Conservation (phyloP, 345 rosid species). For the Populus ilicifolia region DNA sequence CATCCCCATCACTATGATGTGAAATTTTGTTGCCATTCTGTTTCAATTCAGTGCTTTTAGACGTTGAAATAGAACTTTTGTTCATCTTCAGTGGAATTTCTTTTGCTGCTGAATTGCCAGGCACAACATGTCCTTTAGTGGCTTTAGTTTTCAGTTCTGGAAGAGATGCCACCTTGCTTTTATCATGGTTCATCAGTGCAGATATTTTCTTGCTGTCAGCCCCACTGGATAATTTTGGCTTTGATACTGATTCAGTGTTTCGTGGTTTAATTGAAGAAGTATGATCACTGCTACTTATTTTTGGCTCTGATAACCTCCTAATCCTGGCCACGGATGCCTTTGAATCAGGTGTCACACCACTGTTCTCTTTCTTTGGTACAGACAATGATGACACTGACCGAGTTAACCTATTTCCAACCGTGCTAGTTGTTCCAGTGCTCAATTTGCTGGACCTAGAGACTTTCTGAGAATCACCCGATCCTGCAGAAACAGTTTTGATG, state of each 20-base stretch:
- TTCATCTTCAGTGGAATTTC: conserved; percentile 28
- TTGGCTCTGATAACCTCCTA: conserved; percentile 85
- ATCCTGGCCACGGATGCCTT: conserved; percentile 60
- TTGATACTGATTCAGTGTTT: conserved; percentile 37
- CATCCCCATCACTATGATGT: conserved; percentile 47
- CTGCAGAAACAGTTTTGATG: conserved; percentile 42
- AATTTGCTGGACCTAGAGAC: conserved; percentile 49
- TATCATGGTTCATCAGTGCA: conserved; percentile 77
- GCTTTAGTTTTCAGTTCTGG: conserved; percentile 67
- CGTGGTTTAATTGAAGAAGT: conserved; percentile 48
- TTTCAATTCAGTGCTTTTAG: conserved; percentile 31
- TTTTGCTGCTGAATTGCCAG: conserved; percentile 33
- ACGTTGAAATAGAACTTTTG: conserved; percentile 27
- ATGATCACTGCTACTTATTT: conserved; percentile 36
- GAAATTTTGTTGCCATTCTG: conserved; percentile 32
- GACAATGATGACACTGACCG: conserved; percentile 62
- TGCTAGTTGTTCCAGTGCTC: conserved; percentile 40
- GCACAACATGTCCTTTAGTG: conserved; percentile 34
- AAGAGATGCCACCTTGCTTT: conserved; percentile 68
- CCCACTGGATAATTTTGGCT: conserved; percentile 40
- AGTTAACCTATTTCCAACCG: conserved; percentile 51
- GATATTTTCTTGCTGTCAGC: conserved; percentile 71
- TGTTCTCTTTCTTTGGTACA: conserved; percentile 50
- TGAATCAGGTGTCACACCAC: conserved; percentile 38
- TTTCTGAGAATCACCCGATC: conserved; percentile 49